Evolutionary conservation across 208 protist genomes (phyloP).

Genomic region (Naegleria gruberi): DNA sequence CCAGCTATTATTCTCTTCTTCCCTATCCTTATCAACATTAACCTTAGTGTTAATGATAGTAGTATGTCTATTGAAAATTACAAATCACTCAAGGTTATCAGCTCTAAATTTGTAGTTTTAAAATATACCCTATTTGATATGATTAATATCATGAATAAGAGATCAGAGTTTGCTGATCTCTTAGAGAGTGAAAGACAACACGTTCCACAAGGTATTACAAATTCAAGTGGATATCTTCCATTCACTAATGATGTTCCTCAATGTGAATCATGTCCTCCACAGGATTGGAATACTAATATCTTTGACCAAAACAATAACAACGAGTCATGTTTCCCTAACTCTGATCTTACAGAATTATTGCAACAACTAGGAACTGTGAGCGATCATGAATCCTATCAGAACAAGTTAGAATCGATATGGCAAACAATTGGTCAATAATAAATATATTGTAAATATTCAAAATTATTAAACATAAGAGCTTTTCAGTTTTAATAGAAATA

Average conservation of each 20-base stretch:
- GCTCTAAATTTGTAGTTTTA: neutral
- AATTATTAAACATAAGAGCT: too few species aligned
- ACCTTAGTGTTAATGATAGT: neutral
- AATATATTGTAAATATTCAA: too few species aligned
- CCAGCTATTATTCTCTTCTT: neutral
- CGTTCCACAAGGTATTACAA: neutral
- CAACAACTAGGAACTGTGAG: neutral
- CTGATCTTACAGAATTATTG: neutral
- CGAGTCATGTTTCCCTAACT: neutral
- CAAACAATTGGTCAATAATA: neutral
- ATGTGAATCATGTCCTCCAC: neutral
- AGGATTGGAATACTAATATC: neutral
- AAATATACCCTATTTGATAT: neutral
- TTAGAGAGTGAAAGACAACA: neutral
- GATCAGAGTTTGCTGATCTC: neutral
- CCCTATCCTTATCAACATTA: neutral
- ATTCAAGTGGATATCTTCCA: neutral
- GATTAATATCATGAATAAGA: neutral
- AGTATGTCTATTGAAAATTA: constrained; percentile 5
- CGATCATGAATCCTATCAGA: neutral
- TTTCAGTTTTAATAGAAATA: too few species aligned
- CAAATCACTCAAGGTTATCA: neutral
- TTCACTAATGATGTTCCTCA: neutral
- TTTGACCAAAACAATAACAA: neutral
- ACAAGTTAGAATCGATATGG: neutral